These are phyloP conservation scores for Botrytis porri DNA, from an alignment of 2,329 filamentous ascomycete genomes.

Conservation along the genomic window DNA sequence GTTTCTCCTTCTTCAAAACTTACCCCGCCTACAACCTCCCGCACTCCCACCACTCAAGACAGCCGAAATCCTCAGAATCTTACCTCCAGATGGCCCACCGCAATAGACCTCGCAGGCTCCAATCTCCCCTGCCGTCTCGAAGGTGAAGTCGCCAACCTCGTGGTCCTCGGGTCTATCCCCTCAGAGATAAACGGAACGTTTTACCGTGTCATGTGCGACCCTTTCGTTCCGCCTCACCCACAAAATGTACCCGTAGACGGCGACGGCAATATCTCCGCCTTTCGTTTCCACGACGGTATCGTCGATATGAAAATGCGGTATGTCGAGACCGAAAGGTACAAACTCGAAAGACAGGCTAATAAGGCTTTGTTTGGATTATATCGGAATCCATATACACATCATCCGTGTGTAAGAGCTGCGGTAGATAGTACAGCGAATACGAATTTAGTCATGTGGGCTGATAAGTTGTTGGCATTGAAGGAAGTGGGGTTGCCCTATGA, in stretches of 20 bases:
- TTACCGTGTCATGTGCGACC: conserved; percentile 44
- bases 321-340: conserved; percentile 34
- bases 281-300: conserved; percentile 36
- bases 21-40: neutral
- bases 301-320: conserved; percentile 38
- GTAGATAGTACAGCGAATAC: conserved; percentile 45
- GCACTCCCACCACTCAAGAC: neutral
- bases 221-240: conserved; percentile 50
- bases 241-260: conserved; percentile 46
- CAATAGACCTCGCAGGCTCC: conserved; percentile 1
- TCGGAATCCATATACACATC: conserved; percentile 8
- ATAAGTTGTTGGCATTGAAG: conserved; percentile 52
- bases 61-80: neutral
- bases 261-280: conserved; percentile 36
- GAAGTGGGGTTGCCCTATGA: conserved; percentile 51
- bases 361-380: conserved; percentile 33
- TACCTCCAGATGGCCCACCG: neutral
- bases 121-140: conserved; percentile 29
- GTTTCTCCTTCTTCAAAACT: neutral
- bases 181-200: conserved; percentile 44
- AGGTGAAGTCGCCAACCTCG: conserved; percentile 40
- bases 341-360: conserved; percentile 27
- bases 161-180: conserved; percentile 41
- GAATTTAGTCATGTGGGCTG: conserved; percentile 55
- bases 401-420: neutral